Evolutionary conservation across 2,329 filamentous ascomycete genomes (phyloP).

Genomic region (Phyllosticta capitalensis): DNA sequence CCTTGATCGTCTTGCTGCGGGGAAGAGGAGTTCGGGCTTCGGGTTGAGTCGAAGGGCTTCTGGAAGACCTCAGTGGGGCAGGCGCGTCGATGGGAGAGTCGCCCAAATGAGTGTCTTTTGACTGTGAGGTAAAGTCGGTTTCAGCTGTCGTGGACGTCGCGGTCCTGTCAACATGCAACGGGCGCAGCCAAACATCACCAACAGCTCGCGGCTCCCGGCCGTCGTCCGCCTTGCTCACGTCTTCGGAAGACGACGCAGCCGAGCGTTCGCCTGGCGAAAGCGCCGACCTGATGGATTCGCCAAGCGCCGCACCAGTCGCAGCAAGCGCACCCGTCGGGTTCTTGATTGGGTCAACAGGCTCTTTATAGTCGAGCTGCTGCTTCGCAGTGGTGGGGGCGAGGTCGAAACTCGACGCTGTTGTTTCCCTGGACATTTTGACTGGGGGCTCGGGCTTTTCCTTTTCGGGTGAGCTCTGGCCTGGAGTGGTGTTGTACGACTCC

Average conservation of each 20-base stretch:
- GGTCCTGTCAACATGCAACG: constrained; percentile 29
- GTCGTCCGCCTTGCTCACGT: not conserved
- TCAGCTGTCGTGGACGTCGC: constrained; percentile 17
- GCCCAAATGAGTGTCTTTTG: constrained; percentile 12
- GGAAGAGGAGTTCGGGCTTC: constrained; percentile 38
- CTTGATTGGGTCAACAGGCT: constrained; percentile 24
- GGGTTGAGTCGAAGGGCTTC: constrained; percentile 5
- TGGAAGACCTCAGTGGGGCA: constrained; percentile 24
- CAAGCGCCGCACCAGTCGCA: constrained; percentile 39
- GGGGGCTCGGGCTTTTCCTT: constrained; percentile 19
- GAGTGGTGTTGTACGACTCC: constrained; percentile 40
- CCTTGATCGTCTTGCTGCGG: constrained; percentile 34
- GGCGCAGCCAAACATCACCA: constrained; percentile 29
- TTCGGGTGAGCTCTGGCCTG: constrained; percentile 23
- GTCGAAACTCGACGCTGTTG: constrained; percentile 20
- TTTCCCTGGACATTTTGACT: constrained; percentile 1
- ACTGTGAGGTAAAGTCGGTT: constrained; percentile 24
- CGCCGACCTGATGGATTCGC: constrained; percentile 34
- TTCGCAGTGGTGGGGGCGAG: constrained; percentile 29
- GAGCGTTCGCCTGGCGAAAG: constrained; percentile 23
- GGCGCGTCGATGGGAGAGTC: constrained; percentile 18
- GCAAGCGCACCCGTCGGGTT: constrained; percentile 36
- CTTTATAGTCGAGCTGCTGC: constrained; percentile 16
- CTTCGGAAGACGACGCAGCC: constrained; percentile 10
- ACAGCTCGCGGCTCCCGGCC: constrained; percentile 12